phyloP scores from a whole-genome alignment of 331 rosid species.

The Acacia pycnantha region DNA sequence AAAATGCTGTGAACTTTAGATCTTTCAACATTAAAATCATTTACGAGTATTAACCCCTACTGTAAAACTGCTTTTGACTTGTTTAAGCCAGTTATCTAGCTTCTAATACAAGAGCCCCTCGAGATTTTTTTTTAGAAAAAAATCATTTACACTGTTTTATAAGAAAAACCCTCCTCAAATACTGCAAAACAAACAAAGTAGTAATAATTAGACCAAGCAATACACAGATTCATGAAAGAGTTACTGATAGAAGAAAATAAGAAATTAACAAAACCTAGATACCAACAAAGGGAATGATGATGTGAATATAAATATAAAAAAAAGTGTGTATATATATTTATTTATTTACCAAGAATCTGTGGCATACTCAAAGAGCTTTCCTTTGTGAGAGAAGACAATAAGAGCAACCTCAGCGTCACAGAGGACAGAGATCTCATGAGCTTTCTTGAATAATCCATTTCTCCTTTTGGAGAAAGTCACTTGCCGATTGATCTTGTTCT shows the following conservation, averaged over 20 bases:
- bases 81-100: not conserved
- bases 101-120: not conserved
- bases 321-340: not conserved
- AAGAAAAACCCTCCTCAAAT: not conserved
- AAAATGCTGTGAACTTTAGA: not conserved
- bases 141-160: not conserved
- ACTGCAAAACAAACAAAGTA: not conserved
- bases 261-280: not conserved
- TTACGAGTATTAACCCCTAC: not conserved
- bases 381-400: conserved; percentile 60
- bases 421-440: conserved; percentile 94
- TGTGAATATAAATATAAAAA: not conserved
- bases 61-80: not conserved
- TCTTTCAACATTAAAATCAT: not conserved
- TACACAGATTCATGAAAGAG: not conserved
- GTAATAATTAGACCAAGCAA: not conserved
- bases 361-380: conserved; percentile 78
- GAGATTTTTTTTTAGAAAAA: not conserved
- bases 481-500: conserved; percentile 66
- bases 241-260: not conserved
- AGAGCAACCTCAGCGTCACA: conserved; percentile 82
- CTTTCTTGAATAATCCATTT: conserved; percentile 83
- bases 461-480: conserved; percentile 94
- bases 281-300: not conserved
- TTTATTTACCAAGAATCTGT: conserved; percentile 50